Evolutionary conservation across 225 moss, liverwort and hornwort genomes (phyloP), one percentile per base, ranked within the genome.

Genomic region (Climacium dendroides): DNA sequence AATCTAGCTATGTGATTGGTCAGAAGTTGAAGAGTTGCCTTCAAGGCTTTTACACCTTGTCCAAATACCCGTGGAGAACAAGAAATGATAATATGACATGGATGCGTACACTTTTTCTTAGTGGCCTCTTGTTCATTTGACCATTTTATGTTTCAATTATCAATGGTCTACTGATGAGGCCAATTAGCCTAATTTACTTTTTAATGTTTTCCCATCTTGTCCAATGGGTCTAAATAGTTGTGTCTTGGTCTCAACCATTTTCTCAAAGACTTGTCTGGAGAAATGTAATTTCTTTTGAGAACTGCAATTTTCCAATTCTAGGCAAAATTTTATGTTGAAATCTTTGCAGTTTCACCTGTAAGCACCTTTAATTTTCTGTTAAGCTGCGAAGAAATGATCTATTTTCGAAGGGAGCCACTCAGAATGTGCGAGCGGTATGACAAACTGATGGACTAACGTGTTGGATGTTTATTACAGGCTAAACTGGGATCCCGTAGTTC

Each of bases 401-500:
- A 45, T 43, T 72, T 64, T 25, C n/a, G 50, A 47, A 16, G 10
- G 30, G 32, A 80, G 54, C 39, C 64, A 64, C 67, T 86, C 65
- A 86, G 67, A 57, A 26, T 80, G n/a, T 79, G 73, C 60, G 41
- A 74, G 74, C 32, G 37, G 52, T 37, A 17, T 60, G 45, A 50
- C 63, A 20, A 28, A 55, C 62, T 80, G 62, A 81, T 87, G 55
- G 35, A 71, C 57, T 32, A 10, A 25, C 34, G 83, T 60, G 75
- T 35, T 81, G 34, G 57, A 22, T 62, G n/a, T 60, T 76, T 11
- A 60, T 87, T 67, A 11, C 90, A 96, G 96, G 97, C 95, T 75
- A 98, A 98, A 87, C 76, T 96, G 85, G 97, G 98, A 62, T 94
- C 98, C 11, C 84, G 85, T 63, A 97, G 69, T 89, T 94, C 98